These are phyloP conservation scores for Mycena kentingensis DNA, from an alignment of 768 basidiomycete genomes.

Conservation along the genomic window DNA sequence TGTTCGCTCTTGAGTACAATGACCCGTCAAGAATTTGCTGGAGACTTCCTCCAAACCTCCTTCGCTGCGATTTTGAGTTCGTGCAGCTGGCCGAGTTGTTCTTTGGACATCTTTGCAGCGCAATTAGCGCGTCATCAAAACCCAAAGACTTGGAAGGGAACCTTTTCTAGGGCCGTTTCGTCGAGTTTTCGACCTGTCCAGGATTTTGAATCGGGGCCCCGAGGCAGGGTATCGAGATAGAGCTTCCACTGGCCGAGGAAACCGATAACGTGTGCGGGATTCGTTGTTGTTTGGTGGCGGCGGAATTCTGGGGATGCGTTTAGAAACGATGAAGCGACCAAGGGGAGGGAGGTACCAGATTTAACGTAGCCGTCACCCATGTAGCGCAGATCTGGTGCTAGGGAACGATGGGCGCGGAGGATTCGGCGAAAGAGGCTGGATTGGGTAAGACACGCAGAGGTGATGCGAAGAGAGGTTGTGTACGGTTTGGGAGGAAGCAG, in stretches of 20 bases:
- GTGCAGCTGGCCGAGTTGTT: constrained; percentile 92
- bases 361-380: constrained; percentile 88
- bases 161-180: constrained; percentile 75
- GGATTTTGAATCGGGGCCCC: constrained; percentile 40
- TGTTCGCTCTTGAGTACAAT: too few relatives aligned
- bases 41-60: constrained; percentile 83
- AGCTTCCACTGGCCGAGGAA: constrained; percentile 95
- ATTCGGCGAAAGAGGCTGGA: constrained; percentile 78
- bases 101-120: constrained; percentile 70
- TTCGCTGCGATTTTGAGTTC: constrained; percentile 93
- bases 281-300: constrained; percentile 73
- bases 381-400: constrained; percentile 79
- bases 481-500: constrained; percentile 86
- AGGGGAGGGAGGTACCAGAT: constrained; percentile 48
- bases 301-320: constrained; percentile 68
- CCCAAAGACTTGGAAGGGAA: constrained; percentile 28
- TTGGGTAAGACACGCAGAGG: constrained; percentile 2
- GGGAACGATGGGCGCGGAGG: constrained; percentile 72
- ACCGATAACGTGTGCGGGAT: constrained; percentile 90
- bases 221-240: constrained; percentile 77
- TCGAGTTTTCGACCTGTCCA: constrained; percentile 74
- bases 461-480: constrained; percentile 28
- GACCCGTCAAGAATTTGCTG: too few relatives aligned
- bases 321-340: neutral
- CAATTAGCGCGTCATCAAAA: constrained; percentile 1